These are phyloP conservation scores for Aspergillus neoniger DNA, from an alignment of 2,329 filamentous ascomycete genomes.

Conservation along the genomic window DNA sequence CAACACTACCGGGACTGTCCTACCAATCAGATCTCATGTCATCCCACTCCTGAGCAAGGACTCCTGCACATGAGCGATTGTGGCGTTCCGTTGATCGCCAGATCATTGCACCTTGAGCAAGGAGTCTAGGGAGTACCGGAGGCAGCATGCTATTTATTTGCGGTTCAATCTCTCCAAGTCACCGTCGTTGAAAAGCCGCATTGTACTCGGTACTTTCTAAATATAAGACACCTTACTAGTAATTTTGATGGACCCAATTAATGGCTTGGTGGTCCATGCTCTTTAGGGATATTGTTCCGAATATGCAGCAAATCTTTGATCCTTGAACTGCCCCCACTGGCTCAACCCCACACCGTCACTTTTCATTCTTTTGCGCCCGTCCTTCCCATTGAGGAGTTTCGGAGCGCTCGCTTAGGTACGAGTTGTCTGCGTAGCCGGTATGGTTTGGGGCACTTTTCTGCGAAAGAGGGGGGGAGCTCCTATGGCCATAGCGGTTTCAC, in stretches of 20 bases:
- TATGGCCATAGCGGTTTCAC: not conserved
- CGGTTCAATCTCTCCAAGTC: not conserved
- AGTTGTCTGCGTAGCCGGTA: not conserved
- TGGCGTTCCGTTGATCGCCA: not conserved
- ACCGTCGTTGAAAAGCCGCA: no score
- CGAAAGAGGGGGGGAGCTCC: not conserved
- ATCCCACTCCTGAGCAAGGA: not conserved
- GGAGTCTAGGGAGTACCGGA: not conserved
- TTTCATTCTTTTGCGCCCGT: not conserved
- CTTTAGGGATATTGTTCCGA: not conserved
- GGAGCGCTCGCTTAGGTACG: not conserved
- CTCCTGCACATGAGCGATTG: not conserved
- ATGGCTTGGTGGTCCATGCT: not conserved
- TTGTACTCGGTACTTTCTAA: no score
- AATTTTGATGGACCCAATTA: not conserved
- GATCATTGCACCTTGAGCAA: not conserved
- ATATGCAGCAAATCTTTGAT: not conserved
- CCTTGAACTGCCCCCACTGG: not conserved
- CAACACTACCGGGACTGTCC: not conserved
- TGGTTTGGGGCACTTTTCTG: no score
- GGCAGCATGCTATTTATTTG: not conserved
- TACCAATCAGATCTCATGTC: not conserved
- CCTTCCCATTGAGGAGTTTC: not conserved
- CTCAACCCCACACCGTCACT: not conserved
- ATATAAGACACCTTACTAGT: not conserved